Evolutionary conservation across 2,329 filamentous ascomycete genomes (phyloP), one percentile per base, ranked within the genome.

Genomic region (Epichloe sp.): DNA sequence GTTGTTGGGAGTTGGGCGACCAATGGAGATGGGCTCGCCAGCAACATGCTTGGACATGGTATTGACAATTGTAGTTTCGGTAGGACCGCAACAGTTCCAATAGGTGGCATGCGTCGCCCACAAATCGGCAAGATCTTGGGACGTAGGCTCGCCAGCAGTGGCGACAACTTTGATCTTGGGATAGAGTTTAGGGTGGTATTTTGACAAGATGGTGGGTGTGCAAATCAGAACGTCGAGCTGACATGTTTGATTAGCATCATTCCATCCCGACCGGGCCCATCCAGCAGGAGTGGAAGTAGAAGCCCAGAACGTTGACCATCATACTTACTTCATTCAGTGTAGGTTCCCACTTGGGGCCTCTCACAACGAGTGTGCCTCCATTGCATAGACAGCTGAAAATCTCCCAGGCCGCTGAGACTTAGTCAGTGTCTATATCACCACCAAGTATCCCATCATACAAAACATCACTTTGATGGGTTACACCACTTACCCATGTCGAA

Each of bases 1-100:
- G 34, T 76, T 80, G 60, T 81, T 81, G 3, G 78, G 75, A 0
- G 75, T 73, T 0, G 77, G 77, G 35, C 60, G 67, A 5, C 78
- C 78, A 53, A 81, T 80, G 0, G 76, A 74, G 3, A 81, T 59
- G 2, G 65, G 62, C 37, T 65, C 60, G 2, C 75, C 75, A 0
- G 67, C 64, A 17, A 64, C 58, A 57, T 80, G 77, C 40, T 65
- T 65, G 49, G 76, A 71, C 62, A 76, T 75, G 5, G 77, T 78
- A 60, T 81, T 80, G 49, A 81, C 69, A 48, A 81, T 78, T 1
- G 75, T 80, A 14, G 77, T 75, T 59, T 82, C 78, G 0, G 78
- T 80, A 1, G 78, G 77, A 2, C 78, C 78, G 57, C 77, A 81
- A 56, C 75, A 74, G 62, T 80, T 81, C 68, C 66, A 76, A 58